Conservation (phyloP, 768 basidiomycete species). For the Suillus ampliporus region DNA sequence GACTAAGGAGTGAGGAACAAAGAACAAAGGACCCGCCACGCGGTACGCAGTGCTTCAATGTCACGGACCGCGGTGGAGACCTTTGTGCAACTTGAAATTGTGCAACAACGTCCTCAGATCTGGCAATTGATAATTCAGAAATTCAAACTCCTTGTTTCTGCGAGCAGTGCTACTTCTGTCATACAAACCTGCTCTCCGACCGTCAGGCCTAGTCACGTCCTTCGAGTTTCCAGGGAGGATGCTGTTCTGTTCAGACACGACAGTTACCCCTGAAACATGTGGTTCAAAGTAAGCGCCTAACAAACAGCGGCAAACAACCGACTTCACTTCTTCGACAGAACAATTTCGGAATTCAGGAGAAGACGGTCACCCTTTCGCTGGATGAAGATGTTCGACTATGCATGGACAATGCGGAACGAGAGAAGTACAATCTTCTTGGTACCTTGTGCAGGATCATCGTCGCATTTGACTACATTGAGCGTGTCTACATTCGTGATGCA, state of each 20-base stretch:
- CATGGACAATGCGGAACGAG: constrained; percentile 86
- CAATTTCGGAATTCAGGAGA: background rate
- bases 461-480: constrained; percentile 91
- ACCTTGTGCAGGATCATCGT: constrained; percentile 94
- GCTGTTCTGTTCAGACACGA: background rate
- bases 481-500: constrained; percentile 93
- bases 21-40: background rate
- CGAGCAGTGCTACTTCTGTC: background rate
- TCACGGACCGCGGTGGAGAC: background rate
- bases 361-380: constrained; percentile 58
- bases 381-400: constrained; percentile 94
- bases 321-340: background rate
- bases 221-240: background rate
- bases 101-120: background rate
- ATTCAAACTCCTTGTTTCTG: background rate
- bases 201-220: background rate
- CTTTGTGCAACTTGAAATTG: background rate
- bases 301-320: background rate
- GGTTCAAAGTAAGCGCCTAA: background rate
- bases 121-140: background rate
- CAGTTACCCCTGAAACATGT: too few relatives aligned
- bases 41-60: background rate
- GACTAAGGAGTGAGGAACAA: background rate
- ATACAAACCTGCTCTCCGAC: background rate
- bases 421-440: constrained; percentile 84